Evolutionary conservation across 257 asterid genomes (phyloP).

Genomic region (Nemophila menziesii): DNA sequence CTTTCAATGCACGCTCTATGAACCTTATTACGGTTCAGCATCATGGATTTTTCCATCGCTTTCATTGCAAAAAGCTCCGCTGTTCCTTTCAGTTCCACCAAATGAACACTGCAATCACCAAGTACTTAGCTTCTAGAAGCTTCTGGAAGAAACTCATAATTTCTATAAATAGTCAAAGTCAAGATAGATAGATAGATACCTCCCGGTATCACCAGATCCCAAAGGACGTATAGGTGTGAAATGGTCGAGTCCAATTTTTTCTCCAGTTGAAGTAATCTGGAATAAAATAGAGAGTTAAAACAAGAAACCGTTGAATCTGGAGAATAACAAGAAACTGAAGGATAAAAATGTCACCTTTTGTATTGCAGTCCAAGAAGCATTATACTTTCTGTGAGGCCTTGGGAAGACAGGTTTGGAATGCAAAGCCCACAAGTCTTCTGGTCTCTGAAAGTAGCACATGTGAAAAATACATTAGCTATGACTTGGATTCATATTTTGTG

Average conservation of each 20-base stretch:
- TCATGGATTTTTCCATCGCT: conserved; percentile 94
- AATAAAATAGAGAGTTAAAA: conserved; percentile 10
- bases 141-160: background rate
- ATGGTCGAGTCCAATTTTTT: conserved; percentile 70
- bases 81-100: conserved; percentile 80
- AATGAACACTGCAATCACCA: conserved; percentile 68
- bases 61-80: conserved; percentile 87
- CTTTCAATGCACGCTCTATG: conserved; percentile 94
- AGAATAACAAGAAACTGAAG: background rate
- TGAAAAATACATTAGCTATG: conserved; percentile 22
- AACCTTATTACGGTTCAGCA: conserved; percentile 96
- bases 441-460: conserved; percentile 49
- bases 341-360: conserved; percentile 40
- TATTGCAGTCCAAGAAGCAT: conserved; percentile 64
- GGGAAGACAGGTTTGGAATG: conserved; percentile 81
- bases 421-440: conserved; percentile 84
- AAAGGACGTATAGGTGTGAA: conserved; percentile 84
- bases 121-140: conserved; percentile 2
- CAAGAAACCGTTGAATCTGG: background rate
- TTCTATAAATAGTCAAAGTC: background rate
- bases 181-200: conserved; percentile 38
- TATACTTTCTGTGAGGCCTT: conserved; percentile 67
- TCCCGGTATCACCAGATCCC: conserved; percentile 99
- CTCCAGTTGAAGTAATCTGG: conserved; percentile 59
- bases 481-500: conserved; percentile 3